Conservation (phyloP, 2,329 filamentous ascomycete species). For the Aureobasidium sp. region DNA sequence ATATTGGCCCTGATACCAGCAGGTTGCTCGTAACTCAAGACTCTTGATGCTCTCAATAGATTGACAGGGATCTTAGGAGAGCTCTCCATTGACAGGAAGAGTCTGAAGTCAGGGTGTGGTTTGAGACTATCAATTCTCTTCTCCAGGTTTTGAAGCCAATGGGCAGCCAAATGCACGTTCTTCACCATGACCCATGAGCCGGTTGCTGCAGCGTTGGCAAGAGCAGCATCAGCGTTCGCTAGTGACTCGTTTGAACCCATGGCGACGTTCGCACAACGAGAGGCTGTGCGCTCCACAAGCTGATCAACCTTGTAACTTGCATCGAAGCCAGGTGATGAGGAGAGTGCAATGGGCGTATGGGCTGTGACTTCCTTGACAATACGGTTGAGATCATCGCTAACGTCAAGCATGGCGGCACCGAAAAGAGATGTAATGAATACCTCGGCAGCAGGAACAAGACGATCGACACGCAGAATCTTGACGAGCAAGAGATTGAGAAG, state of each 20-base stretch:
- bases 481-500: slow-evolving; percentile 80
- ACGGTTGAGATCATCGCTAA: slow-evolving; percentile 75
- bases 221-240: slow-evolving; percentile 88
- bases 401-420: slow-evolving; percentile 72
- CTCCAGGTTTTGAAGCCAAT: slow-evolving; percentile 94
- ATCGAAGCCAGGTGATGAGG: slow-evolving; percentile 93
- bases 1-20: slow-evolving; percentile 95
- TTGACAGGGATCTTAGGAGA: slow-evolving; percentile 97
- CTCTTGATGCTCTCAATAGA: slow-evolving; percentile 81
- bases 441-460: slow-evolving; percentile 88
- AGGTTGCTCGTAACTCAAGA: slow-evolving; percentile 97
- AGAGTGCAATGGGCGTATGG: slow-evolving; percentile 78
- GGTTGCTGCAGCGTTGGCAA: slow-evolving; percentile 81
- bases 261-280: slow-evolving; percentile 90
- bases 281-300: slow-evolving; percentile 74
- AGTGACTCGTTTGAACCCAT: slow-evolving; percentile 98
- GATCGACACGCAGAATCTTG: slow-evolving; percentile 91
- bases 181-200: slow-evolving; percentile 97
- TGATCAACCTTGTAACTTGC: slow-evolving; percentile 98
- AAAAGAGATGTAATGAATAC: slow-evolving; percentile 85
- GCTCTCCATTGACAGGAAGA: slow-evolving; percentile 97
- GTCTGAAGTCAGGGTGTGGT: slow-evolving; percentile 82
- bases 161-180: slow-evolving; percentile 93
- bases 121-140: slow-evolving; percentile 95
- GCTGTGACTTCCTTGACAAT: slow-evolving; percentile 80